Base-by-base conservation (phyloP, 2,329 filamentous ascomycete species). In the Talaromyces piceae region DNA sequence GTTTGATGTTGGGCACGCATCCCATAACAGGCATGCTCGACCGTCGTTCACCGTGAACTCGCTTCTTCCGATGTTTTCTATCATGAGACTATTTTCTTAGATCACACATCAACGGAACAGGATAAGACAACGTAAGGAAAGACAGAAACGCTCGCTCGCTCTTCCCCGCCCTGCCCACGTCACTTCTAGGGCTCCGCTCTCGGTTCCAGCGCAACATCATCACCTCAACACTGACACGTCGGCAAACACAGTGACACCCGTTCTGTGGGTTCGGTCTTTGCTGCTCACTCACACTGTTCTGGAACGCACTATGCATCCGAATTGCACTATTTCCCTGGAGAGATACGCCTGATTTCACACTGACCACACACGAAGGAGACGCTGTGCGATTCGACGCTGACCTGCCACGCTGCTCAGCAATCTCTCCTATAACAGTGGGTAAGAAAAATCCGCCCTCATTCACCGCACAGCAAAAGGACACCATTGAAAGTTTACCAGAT, bases 151-250 rank as follows among this genome's bases (percentile, higher is more conserved):
- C n/a, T 41, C 26, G 9, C 25, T 20, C 23, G 9, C 51, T 31
- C 45, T 27, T 27, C 51, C 46, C 46, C 51, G 46, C 46, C 50
- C 46, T 49, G 41, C 51, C 47, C 47, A 53, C 51, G 51, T 49
- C 51, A 53, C 51, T 45, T 31, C 46, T n/a, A n/a, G 27, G 39
- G 28, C 28, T 52, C 20, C 50, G 46, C 50, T 37, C 33, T 37
- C 33, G 33, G 26, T 37, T 20, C 33, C 16, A 37, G 33, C 33
- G 46, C 31, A 49, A 33, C 37, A 20, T 33, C 31, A 37, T n/a
- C 39, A 49, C 41, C 22, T 46, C 49, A n/a, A 43, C 22, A 30
- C 47, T 12, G 39, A 51, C 20, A 22, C n/a, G 27, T 30, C n/a
- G 30, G 28, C 28, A 20, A 30, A 46, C 13, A 20, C 16, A 11